A percentile compares a stretch with the other conserved stretches of the same genome.
Evolutionary conservation across 1,284 basidiomycete species (phyloP).

Genomic region (Chondrostereum purpureum): DNA sequence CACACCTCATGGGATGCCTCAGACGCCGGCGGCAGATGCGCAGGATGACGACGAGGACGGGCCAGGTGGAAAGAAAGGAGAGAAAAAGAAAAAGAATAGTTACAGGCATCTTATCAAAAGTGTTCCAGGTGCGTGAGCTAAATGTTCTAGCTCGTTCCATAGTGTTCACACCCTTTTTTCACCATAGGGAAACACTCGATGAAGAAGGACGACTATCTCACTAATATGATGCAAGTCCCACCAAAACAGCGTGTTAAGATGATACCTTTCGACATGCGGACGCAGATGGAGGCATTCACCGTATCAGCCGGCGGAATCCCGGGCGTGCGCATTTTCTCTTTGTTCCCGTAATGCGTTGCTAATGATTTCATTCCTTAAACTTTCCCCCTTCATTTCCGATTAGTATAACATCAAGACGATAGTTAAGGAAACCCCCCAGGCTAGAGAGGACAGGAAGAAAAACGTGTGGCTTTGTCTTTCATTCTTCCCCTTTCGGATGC

Average conservation of each 20-base stretch:
- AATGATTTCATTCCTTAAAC: conserved; percentile 9
- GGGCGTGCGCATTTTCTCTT: conserved; percentile 51
- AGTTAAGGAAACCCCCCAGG: conserved; percentile 65
- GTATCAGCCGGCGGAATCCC: conserved; percentile 69
- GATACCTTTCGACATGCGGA: conserved; percentile 55
- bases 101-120: conserved; percentile 75
- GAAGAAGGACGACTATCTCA: conserved; percentile 73
- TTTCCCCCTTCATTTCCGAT: conserved; percentile 17
- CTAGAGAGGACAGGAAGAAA: conserved; percentile 71
- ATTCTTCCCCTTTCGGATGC: conserved; percentile 13
- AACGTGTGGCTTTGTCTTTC: conserved; percentile 41
- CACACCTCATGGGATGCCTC: conserved; percentile 23
- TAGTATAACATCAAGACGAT: conserved; percentile 68
- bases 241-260: conserved; percentile 67
- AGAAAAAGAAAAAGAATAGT: conserved; percentile 73
- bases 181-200: conserved; percentile 59
- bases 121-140: conserved; percentile 63
- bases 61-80: conserved; percentile 50
- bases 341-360: conserved; percentile 12
- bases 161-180: conserved; percentile 10
- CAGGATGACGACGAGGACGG: conserved; percentile 51
- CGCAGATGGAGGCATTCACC: conserved; percentile 65
- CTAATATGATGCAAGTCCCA: conserved; percentile 56
- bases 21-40: conserved; percentile 34
- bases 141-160: conserved; percentile 3